Conservation (phyloP, 129 eudicot species). For the Helianthus tuberosus region DNA sequence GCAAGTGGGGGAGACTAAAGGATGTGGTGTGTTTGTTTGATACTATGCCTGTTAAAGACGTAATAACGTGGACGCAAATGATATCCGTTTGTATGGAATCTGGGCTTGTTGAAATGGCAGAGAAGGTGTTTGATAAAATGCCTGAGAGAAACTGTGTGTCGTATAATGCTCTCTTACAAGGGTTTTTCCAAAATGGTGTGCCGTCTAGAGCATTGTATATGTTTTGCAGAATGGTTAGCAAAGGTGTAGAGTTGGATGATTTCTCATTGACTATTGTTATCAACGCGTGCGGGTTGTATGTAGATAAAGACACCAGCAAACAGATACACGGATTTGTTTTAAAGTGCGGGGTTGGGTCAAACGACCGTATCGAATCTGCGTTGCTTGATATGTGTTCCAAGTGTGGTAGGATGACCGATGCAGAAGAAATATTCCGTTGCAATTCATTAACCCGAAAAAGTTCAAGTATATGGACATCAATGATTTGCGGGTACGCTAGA, state of each 20-base stretch:
- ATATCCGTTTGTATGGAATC: constrained; percentile 68
- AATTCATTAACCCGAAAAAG: constrained; percentile 27
- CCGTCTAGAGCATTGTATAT: constrained; percentile 50
- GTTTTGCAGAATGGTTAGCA: constrained; percentile 63
- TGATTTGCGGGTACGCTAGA: constrained; percentile 85
- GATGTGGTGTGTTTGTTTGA: constrained; percentile 57
- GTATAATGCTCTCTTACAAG: constrained; percentile 72
- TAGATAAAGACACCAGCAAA: constrained; percentile 57
- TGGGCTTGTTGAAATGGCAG: constrained; percentile 66
- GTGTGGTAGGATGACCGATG: constrained; percentile 80
- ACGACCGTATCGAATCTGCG: constrained; percentile 57
- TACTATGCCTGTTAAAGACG: constrained; percentile 62
- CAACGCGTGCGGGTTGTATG: constrained; percentile 66
- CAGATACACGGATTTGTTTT: constrained; percentile 76
- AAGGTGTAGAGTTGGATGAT: constrained; percentile 65
- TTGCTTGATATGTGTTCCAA: constrained; percentile 86
- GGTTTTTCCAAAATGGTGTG: constrained; percentile 66
- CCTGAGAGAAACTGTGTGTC: constrained; percentile 69
- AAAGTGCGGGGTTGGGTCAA: constrained; percentile 56
- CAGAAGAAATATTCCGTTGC: constrained; percentile 58
- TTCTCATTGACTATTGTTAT: constrained; percentile 64
- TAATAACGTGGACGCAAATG: constrained; percentile 77
- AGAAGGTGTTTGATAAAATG: constrained; percentile 60
- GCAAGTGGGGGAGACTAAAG: constrained; percentile 57
- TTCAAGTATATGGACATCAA: constrained; percentile 60